Percentiles rank a stretch among this genome's conserved stretches.
Conservation (phyloP, 306 rosid species). For the Carpinus fangiana region DNA sequence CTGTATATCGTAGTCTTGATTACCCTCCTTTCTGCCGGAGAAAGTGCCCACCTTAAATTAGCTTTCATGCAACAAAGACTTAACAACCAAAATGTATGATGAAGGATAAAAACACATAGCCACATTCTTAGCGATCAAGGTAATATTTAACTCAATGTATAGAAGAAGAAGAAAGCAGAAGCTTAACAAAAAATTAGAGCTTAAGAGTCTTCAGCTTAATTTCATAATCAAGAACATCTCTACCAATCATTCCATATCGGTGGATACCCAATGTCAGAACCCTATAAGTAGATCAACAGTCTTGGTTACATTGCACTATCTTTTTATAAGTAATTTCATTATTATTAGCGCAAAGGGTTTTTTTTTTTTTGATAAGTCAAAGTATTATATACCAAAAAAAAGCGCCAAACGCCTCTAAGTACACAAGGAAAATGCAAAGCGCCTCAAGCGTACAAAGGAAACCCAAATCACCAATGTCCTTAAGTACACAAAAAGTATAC, state of each 20-base stretch:
- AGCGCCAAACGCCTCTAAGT: no score
- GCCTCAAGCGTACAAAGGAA: no score
- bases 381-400: no score
- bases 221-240: background rate
- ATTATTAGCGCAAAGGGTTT: no score
- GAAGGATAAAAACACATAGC: background rate
- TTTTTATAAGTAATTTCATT: no score
- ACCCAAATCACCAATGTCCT: no score
- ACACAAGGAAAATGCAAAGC: no score
- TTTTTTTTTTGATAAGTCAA: no score
- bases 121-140: background rate
- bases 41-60: background rate
- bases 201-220: background rate
- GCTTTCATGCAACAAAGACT: background rate
- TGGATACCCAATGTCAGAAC: background rate
- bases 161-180: background rate
- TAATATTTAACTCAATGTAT: background rate
- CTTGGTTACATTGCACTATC: background rate
- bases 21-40: background rate
- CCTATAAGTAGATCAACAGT: background rate
- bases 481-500: no score
- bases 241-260: background rate
- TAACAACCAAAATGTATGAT: background rate
- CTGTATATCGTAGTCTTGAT: background rate
- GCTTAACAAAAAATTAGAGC: background rate